These are phyloP conservation scores for Phyllosticta citribraziliensis DNA, from an alignment of 2,329 filamentous ascomycete genomes.

Conservation along the genomic window DNA sequence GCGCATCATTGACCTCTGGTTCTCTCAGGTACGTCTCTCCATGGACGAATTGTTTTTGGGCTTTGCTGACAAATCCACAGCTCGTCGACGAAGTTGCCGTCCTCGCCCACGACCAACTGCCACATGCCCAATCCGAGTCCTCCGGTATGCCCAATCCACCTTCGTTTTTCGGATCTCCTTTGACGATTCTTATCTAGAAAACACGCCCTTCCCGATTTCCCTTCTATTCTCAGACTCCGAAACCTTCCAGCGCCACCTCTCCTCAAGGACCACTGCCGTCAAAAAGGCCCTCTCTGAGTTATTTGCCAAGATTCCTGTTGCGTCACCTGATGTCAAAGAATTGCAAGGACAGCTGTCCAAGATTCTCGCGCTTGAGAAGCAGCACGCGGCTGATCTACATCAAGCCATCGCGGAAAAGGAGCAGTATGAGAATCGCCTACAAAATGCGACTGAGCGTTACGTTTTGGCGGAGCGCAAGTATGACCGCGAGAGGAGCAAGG, in stretches of 20 bases:
- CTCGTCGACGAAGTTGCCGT: conserved; percentile 41
- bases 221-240: conserved; percentile 46
- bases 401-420: conserved; percentile 70
- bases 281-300: conserved; percentile 63
- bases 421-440: conserved; percentile 73
- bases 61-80: conserved; percentile 22
- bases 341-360: conserved; percentile 67
- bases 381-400: conserved; percentile 66
- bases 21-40: conserved; percentile 62
- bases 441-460: conserved; percentile 80
- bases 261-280: conserved; percentile 65
- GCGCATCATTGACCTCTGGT: conserved; percentile 85
- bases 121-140: not conserved
- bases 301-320: conserved; percentile 41
- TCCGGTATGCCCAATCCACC: conserved; percentile 6
- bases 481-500: conserved; percentile 77
- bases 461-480: conserved; percentile 93
- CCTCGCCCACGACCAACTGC: conserved; percentile 27
- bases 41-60: not conserved
- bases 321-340: conserved; percentile 58
- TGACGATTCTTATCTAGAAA: not conserved
- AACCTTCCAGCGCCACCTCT: conserved; percentile 68
- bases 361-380: conserved; percentile 73
- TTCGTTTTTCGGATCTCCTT: not conserved
- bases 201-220: conserved; percentile 39